Evolutionary conservation across 192 early-diverging fungal genomes (phyloP), one percentile per base, ranked within the genome.

Genomic region (Mortierella antarctica): DNA sequence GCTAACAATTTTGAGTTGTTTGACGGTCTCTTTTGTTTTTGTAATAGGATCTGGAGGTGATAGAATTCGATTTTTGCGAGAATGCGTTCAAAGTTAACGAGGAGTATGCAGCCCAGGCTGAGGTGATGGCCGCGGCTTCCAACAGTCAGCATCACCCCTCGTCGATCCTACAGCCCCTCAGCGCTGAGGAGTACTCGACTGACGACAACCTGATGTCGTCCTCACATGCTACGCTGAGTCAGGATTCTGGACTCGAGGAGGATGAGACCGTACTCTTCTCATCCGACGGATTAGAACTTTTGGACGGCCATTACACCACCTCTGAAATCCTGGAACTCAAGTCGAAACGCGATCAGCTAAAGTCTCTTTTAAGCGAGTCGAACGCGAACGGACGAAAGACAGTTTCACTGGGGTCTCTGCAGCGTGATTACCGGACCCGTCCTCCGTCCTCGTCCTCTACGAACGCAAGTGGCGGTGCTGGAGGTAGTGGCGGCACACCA

Each of bases 231-330:
- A 80, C 59, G 14, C 47, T 72, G 39, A 80, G 70, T 21, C 70
- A 80, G 12, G 77, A 80, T 11, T 71, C 77, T 55, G 75, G 68
- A 55, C n/a, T 80, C 11, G 77, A 80, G 64, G 77, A 80, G 12
- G 76, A 78, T 9, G 67, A 65, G 9, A 41, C 42, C 0, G 56
- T 23, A 48, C 23, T 63, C 40, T 69, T 61, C 40, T 67, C 66
- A 2, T 79, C 64, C 0, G 70, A 62, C 41, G 69, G 59, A 8
- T 48, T 71, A 63, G 69, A 61, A 6, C 41, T 44, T 17, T 54
- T 62, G 39, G 67, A 49, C 1, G 59, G 46, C 0, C 23, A 69
- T 57, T 57, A 61, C 9, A 63, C 77, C 2, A 59, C 70, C 2
- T 56, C 77, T 2, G 77, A 67, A 12, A 80, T 80, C 40, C 39